Base-by-base conservation (phyloP, 2,329 filamentous ascomycete genomes). In the Intubia oerlemansii region DNA sequence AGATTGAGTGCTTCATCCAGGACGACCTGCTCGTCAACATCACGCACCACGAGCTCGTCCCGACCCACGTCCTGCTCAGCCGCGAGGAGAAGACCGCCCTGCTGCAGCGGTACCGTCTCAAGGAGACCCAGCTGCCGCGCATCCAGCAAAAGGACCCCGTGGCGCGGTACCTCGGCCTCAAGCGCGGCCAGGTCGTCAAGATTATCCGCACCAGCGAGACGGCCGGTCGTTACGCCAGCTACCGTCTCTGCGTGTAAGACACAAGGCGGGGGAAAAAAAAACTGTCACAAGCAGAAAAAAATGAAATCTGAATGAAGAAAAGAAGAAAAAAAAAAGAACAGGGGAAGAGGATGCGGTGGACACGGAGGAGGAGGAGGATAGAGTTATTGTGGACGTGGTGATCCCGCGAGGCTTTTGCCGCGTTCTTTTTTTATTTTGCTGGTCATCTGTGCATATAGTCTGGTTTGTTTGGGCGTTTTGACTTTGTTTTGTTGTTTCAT, bases 11-110 rank as follows among this genome's bases (percentile, higher is more conserved):
- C 48, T 98, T 98, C 57, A 68, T 85, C 42, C 88, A 95, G 59
- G 77, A 88, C 49, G 88, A 98, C 53, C 54, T 98, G 42, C 63
- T 95, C 34, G 84, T 98, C 52, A 98, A 98, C 56, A 95, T 98
- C 51, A 95, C 85, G 34, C 79, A 84, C 50, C 88, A 98, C 56
- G 85, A 95, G 54, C 66, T 98, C 32, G 88, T 98, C 17, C 88
- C 88, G 25, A 82, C 78, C 48, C 88, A 98, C 48, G 73, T 95
- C 21, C 56, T 95, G 35, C 67, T 98, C 32, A 91, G 80, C 43
- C 66, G 71, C 25, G 81, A 90, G 43, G 88, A 98, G 60, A 93
- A 93, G 65, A 56, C 57, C 26, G 75, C 77, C 21, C 56, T 98
- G 44, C 61, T 98, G 35, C 71, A 82, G 54, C 64, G 88, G 37